Evolutionary conservation across 192 early-diverging fungal genomes (phyloP), one percentile per base, ranked within the genome.

Genomic region (Linnemannia zychae): DNA sequence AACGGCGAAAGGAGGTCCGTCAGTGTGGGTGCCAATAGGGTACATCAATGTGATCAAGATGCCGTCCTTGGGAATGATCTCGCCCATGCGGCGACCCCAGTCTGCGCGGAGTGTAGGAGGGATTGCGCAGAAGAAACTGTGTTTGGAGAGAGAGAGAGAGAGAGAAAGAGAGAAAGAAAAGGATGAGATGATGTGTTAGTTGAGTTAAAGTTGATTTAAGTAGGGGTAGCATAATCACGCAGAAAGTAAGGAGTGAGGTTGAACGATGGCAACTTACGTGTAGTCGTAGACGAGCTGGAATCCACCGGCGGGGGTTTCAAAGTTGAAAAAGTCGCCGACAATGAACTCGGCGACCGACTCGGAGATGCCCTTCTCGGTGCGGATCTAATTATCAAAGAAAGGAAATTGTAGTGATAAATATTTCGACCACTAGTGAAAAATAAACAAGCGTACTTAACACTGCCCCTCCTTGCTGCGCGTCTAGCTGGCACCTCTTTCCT

Each of bases 281-380:
- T 96, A 96, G 86, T 98, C 97, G 68, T 92, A 97, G 5, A 96
- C 90, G 20, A 98, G 88, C 67, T 94, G 91, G 89, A 91, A 97
- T 68, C 90, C 90, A 44, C 76, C 88, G 3, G 74, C 75, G 15
- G 92, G 91, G 1, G 87, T 79, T 1, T 88, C 77, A 82, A 94
- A 95, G 22, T 88, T 88, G 86, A 95, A 97, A 87, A 97, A 97
- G 82, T 97, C 94, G 68, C 86, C 90, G 1, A 67, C 72, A 18
- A 88, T 72, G 74, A 95, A 96, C 68, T 86, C 86, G 34, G 86
- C 93, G 22, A 89, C 74, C 28, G 87, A 77, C 52, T 79, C 68
- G 1, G 91, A 71, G 68, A 82, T 82, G 18, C 67, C 65, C 73
- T 72, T 78, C 44, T 84, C 50, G 4, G 74, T 77, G 16, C 83